Base-by-base conservation (phyloP, 2,329 filamentous ascomycete genomes). In the Leptographium wingfieldii region DNA sequence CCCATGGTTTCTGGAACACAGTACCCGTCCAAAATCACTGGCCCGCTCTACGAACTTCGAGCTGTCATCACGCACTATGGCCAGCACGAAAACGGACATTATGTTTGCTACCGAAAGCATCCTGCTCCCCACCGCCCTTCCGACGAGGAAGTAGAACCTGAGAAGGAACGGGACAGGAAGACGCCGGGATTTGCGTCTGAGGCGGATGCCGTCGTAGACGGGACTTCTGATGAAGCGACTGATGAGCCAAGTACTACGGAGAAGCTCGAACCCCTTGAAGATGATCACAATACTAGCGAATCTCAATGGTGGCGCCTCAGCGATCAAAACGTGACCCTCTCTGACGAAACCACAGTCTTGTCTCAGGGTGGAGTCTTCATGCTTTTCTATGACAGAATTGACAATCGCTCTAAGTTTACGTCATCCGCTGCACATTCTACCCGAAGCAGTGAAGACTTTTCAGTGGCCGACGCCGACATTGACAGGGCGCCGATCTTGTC, bases 51-150 rank as follows among this genome's bases (percentile, higher is more conserved):
- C 69, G 83, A 89, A 68, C 76, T 97, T 19, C 83, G 87, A 58
- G 90, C 92, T 35, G 88, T 92, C 0, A 82, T 97, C 11, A 94
- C 90, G 1, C 94, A 97, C 69, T 89, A 88, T 63, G 94, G 94
- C 4, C 80, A 88, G 38, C 94, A 97, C 70, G 91, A 96, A 63
- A 96, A 95, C 67, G 94, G 94, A 0, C 94, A 99, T 73, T 97
- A 99, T 67, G 85, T 96, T 48, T 95, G 90, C 70, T 96, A 94
- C 71, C 82, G 90, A 57, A 88, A 87, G 67, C 86, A 90, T 67
- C 78, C 82, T 19, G 62, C 38, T 27, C 59, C 54, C 9, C 57
- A 56, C 3, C 49, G 7, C 12, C 59, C 43, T 12, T 40, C 35
- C n/a, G 62, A 65, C 6, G 59, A 64, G 12, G 67, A 7, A 62